Percentiles rank a stretch among this genome's conserved stretches.
phyloP scores from a whole-genome alignment of 352 stramenopile genomes.

The Phytophthora citrophthora region DNA sequence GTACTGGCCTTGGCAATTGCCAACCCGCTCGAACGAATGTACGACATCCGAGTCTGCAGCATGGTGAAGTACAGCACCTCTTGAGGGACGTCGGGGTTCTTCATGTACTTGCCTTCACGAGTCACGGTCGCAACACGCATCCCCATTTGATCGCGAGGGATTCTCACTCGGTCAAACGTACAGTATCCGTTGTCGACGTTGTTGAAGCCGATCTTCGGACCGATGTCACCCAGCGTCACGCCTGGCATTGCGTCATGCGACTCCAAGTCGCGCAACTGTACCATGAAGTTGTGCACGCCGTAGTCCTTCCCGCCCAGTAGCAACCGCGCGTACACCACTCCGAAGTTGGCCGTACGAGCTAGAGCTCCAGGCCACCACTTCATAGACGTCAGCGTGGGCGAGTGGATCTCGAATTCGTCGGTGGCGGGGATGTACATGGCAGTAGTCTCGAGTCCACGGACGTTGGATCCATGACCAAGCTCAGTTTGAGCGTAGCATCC shows the following conservation, averaged over 20 bases:
- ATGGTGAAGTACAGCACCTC: conserved; percentile 85
- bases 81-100: conserved; percentile 52
- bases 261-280: conserved; percentile 93
- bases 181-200: conserved; percentile 78
- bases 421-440: conserved; percentile 91
- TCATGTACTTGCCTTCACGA: conserved; percentile 65
- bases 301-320: conserved; percentile 84
- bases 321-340: conserved; percentile 86
- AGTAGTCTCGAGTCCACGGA: conserved; percentile 94
- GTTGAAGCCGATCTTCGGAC: conserved; percentile 78
- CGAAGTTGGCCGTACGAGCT: conserved; percentile 94
- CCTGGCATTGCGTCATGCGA: conserved; percentile 59
- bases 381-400: conserved; percentile 92
- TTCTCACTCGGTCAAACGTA: conserved; percentile 60
- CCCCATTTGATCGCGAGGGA: conserved; percentile 74
- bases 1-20: conserved; percentile 89
- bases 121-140: conserved; percentile 68
- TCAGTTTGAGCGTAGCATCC: conserved; percentile 92
- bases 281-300: conserved; percentile 97
- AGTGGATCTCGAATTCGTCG: conserved; percentile 95
- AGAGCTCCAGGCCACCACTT: conserved; percentile 98
- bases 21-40: conserved; percentile 55
- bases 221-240: conserved; percentile 70
- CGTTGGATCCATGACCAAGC: conserved; percentile 89
- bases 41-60: conserved; percentile 76